Base-by-base conservation (phyloP, 2,329 filamentous ascomycete genomes). In the Cordyceps farinosa region DNA sequence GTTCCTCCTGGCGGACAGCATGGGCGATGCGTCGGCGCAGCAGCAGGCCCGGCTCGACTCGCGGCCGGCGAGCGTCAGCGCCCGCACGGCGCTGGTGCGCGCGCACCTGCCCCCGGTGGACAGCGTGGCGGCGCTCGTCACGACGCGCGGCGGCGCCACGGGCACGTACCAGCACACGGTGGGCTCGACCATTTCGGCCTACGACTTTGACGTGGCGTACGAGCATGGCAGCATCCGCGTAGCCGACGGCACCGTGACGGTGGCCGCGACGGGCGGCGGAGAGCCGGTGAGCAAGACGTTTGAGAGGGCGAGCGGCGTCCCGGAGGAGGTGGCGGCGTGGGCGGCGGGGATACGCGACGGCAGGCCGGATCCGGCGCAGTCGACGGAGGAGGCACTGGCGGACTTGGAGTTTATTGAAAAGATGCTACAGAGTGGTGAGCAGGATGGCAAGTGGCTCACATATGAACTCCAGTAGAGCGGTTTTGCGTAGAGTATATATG, bases 71-170 rank as follows among this genome's bases (percentile, higher is more conserved):
- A 77, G 74, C 40, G 74, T 89, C 3, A 77, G 79, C 22, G 86
- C 86, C 0, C 84, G 84, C 65, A 85, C 86, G 1, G 70, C 76
- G 4, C 81, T 84, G 67, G 74, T 84, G 53, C 80, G 84, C 65
- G 71, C 78, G 60, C 80, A 87, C 68, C 77, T 92, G 9, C 80
- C 84, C 5, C 88, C 89, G 0, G 79, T 89, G 1, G 89, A 92
- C 70, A 89, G 87, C 1, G 76, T 91, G 57, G 82, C 86, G 68
- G 85, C 85, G 10, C 78, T 84, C 2, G 66, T 87, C 44, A 80
- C 79, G 69, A 80, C 85, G 2, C 77, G 77, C 63, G 80, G 78
- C 32, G 86, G 86, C 3, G 79, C 77, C 2, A 78, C 79, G 1
- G 88, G 87, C 1, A 84, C 81, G 5, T 82, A 88, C 55, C 77